Evolutionary conservation across 2,329 filamentous ascomycete species (phyloP), one percentile per base, ranked within the genome.

Genomic region (Penicillium rolfsii): DNA sequence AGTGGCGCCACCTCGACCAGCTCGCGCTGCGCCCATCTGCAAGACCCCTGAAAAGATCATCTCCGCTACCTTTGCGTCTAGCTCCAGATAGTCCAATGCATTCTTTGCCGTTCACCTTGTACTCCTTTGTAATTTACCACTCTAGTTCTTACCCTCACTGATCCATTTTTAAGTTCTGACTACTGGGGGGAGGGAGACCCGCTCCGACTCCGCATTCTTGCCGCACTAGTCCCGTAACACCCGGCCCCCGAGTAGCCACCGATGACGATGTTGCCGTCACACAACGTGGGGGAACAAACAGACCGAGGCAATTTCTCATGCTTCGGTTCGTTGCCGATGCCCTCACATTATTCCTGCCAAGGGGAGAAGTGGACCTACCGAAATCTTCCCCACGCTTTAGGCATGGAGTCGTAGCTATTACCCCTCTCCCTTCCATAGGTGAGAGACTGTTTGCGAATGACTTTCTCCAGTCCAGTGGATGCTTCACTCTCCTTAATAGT

Each of bases 21-120:
- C 24, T 33, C 38, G 16, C 40, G 19, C 19, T 19, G 28, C 4
- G 26, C 38, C 1, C 19, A 43, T 28, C 19, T 46, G 46, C 28
- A 8, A 26, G 1, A 1, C 24, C 26, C 35, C 40, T 28, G 41
- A 58, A 45, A 40, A 40, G 49, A 33, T 24, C 22, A 57, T 38
- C 28, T 26, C 36, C 33, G 19, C n/a, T 52, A 36, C 46, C 41
- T 41, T 41, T 4, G n/a, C 46, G 24, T 14, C 54, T 61, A 57
- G 41, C 52, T 55, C 59, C 55, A 53, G 55, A 62, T 66, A 62
- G 56, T 65, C 45, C 64, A 67, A 67, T 67, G 59, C 59, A 63
- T 57, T 61, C 1, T 9, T 48, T 35, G 24, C 58, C 50, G 6
- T 35, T 61, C n/a, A n/a, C n/a, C n/a, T n/a, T n/a, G n/a, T n/a